phyloP scores from a whole-genome alignment of 2,329 filamentous ascomycete genomes.

The Colletotrichum higginsianum region DNA sequence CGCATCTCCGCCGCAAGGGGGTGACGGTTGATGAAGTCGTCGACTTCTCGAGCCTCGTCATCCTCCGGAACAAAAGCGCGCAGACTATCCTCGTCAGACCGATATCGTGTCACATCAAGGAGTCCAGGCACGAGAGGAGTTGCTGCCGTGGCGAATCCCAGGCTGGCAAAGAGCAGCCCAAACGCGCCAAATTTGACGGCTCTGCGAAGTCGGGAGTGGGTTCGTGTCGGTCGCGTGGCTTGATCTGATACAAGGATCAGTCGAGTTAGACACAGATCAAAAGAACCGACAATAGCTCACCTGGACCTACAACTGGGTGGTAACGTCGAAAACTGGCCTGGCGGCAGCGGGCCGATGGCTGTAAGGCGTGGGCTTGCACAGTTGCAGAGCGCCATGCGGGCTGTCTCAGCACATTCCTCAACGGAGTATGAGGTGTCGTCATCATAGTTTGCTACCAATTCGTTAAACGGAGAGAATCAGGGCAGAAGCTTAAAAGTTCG shows the following conservation, averaged over 20 bases:
- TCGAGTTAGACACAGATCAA: background rate
- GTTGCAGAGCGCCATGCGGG: background rate
- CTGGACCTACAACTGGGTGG: conserved; percentile 14
- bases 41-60: conserved; percentile 71
- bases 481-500: background rate
- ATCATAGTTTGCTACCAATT: conserved; percentile 12
- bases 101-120: conserved; percentile 28
- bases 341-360: background rate
- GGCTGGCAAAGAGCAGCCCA: conserved; percentile 59
- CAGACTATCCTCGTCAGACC: conserved; percentile 79
- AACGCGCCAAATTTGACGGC: conserved; percentile 32
- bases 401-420: conserved; percentile 6
- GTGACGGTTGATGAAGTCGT: conserved; percentile 82
- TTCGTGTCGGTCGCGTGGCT: background rate
- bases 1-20: conserved; percentile 81
- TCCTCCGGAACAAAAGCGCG: conserved; percentile 73
- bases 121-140: conserved; percentile 62
- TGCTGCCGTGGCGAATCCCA: conserved; percentile 71
- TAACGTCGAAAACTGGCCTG: conserved; percentile 24
- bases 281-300: conserved; percentile 9
- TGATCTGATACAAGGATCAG: conserved; percentile 5
- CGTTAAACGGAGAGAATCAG: background rate
- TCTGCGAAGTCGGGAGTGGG: conserved; percentile 31
- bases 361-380: background rate
- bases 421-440: conserved; percentile 5